Base-by-base conservation (phyloP, 768 basidiomycete species). In the Tulasnella sp. region DNA sequence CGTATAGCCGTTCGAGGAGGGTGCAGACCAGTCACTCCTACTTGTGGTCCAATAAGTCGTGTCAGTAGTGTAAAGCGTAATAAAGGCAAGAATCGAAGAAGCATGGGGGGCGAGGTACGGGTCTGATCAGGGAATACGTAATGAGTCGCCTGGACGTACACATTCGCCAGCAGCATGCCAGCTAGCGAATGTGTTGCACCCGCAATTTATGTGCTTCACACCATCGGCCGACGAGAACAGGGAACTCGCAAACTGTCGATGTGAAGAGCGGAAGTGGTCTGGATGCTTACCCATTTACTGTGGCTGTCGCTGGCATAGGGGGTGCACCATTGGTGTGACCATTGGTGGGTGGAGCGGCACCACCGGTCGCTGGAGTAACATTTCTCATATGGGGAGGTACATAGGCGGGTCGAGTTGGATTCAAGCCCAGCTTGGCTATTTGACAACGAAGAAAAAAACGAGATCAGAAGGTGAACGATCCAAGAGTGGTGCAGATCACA, bases 341-440 rank as follows among this genome's bases (percentile, higher is more conserved):
- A 72, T 82, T 82, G 80, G 86, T 84, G 80, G 86, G 86, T n/a
- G 42, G 30, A 43, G 29, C 27, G 17, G 26, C 42, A 56, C 23
- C 55, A 56, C 41, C 55, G 44, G 55, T 29, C 29, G 8, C 42
- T 48, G 24, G 58, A 59, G 45, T 24, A 21, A 47, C 45, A 73
- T 77, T 80, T 78, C 89, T 87, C 78, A 88, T 72, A 70, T 91
- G 88, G 67, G 89, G 89, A 66, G 89, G 89, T 69, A 92, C 86
- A 77, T 92, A 92, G 63, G 89, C 80, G 69, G 85, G 79, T 79
- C 82, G 86, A 67, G 74, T 67, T 62, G 64, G 49, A 30, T 59
- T 59, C 58, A 59, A 51, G 47, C 58, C 58, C 29, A 59, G 47
- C 29, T 44, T 49, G 48, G 47, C 58, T 59, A 34, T 17, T 29